Base-by-base conservation (phyloP, 495 filamentous ascomycete species). In the Articulospora tetracladia region DNA sequence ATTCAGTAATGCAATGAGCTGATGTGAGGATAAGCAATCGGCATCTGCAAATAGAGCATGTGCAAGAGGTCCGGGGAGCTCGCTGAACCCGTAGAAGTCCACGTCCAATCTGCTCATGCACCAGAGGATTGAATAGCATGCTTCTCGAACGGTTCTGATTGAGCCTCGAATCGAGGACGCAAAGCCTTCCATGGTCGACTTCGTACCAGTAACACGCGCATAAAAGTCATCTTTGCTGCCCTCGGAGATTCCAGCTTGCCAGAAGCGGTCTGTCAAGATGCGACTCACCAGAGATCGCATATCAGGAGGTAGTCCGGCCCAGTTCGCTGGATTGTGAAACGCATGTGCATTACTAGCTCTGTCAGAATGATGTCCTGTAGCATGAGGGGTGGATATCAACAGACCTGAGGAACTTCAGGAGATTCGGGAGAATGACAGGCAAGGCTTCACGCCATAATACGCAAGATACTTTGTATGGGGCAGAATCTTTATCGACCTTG, bases 211-310 rank as follows among this genome's bases (percentile, higher is more conserved):
- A 28, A 99, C 92, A 44, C 87, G 83, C 44, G 94, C 90, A 72
- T 97, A 98, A 68, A 99, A 99, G 32, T 97, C 92, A 54, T 98
- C 94, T 65, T 92, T 88, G 64, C 89, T 97, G 25, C 96, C 94
- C 62, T 82, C 89, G 0, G 94, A 97, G 41, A 99, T 99, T 17
- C 94, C 94, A 17, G 93, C 89, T 80, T 99, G 94, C 94, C 94
- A 99, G 68, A 99, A 98, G 24, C 94, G 88, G 74, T 99, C 94
- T 1, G 92, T 96, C 19, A 99, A 75, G 49, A 97, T 90, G 6
- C 90, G 85, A 30, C 83, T 83, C 27, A 97, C 86, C 17, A 97
- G 84, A 12, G 78, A 75, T 58, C 81, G 86, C 81, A 93, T 88
- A 41, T 97, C 91, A 34, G 77, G 73, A 12, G 92, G 86, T n/a